Evolutionary conservation across 2,329 filamentous ascomycete species (phyloP).

Genomic region (Hymenotorrendiella dingleyae): DNA sequence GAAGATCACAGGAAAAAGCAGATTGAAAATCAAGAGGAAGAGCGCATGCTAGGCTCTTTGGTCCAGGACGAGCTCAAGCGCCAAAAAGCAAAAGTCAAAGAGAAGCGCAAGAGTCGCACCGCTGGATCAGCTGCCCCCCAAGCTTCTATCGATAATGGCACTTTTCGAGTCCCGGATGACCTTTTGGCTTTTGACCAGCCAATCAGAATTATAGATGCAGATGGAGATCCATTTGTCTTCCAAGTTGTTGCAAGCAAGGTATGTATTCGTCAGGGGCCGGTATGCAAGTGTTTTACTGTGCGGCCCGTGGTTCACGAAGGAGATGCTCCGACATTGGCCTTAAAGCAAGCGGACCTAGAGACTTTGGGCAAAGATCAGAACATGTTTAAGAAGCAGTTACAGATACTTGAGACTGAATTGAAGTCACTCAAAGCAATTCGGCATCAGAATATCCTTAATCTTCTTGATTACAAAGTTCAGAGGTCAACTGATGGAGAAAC

Average conservation of each 20-base stretch:
- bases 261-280: constrained; percentile 57
- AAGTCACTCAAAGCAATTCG: constrained; percentile 68
- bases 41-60: constrained; percentile 63
- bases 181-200: constrained; percentile 60
- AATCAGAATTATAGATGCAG: constrained; percentile 56
- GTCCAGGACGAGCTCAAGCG: constrained; percentile 67
- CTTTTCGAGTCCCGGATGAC: constrained; percentile 31
- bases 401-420: constrained; percentile 69
- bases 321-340: constrained; percentile 55
- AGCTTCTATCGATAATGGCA: constrained; percentile 16
- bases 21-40: constrained; percentile 59
- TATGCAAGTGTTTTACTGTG: constrained; percentile 66
- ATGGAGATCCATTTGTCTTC: constrained; percentile 61
- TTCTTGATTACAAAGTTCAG: constrained; percentile 79
- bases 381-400: constrained; percentile 69
- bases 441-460: constrained; percentile 70
- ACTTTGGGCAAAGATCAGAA: constrained; percentile 51
- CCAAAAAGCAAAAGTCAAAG: constrained; percentile 57
- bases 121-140: constrained; percentile 22
- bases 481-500: constrained; percentile 52
- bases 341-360: constrained; percentile 65
- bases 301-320: constrained; percentile 53
- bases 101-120: constrained; percentile 56
- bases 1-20: constrained; percentile 41
- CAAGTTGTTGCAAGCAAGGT: constrained; percentile 65